Conservation (phyloP, 345 rosid species). For the Pseudoturritis turrita region DNA sequence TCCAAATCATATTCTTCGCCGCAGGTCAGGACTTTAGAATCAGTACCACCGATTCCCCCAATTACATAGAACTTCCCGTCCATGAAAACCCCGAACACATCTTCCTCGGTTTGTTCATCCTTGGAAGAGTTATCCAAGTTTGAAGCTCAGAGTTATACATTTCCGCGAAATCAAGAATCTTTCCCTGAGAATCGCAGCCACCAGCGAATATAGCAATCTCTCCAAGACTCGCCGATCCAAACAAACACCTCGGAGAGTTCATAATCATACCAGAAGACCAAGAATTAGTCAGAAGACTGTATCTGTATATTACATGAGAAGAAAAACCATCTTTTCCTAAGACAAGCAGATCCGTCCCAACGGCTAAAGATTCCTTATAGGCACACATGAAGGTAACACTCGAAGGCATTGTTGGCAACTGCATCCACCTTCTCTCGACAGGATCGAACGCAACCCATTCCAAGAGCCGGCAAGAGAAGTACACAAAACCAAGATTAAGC, state of each 20-base stretch:
- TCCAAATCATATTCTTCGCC: conserved; percentile 82
- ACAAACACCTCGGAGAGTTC: conserved; percentile 85
- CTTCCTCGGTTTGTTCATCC: conserved; percentile 79
- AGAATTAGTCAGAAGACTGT: conserved; percentile 72
- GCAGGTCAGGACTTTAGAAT: conserved; percentile 52
- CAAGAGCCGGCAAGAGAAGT: conserved; percentile 74
- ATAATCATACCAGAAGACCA: conserved; percentile 74
- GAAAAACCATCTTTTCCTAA: conserved; percentile 65
- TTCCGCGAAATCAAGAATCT: conserved; percentile 61
- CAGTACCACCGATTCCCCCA: conserved; percentile 70
- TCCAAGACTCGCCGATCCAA: conserved; percentile 92
- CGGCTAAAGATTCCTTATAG: conserved; percentile 86
- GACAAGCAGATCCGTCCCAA: conserved; percentile 90
- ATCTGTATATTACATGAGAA: conserved; percentile 73
- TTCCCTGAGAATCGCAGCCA: conserved; percentile 67
- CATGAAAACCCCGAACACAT: conserved; percentile 97
- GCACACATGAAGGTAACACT: conserved; percentile 68
- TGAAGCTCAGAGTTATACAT: conserved; percentile 88
- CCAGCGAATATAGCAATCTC: conserved; percentile 86
- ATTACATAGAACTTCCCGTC: conserved; percentile 82
- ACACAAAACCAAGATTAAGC: no score
- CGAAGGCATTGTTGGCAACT: conserved; percentile 68
- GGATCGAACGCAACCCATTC: conserved; percentile 98
- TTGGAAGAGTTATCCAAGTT: conserved; percentile 50
- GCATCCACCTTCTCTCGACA: conserved; percentile 62